These are phyloP conservation scores for Corchorus olitorius DNA, from an alignment of 345 rosid species.

Conservation along the genomic window DNA sequence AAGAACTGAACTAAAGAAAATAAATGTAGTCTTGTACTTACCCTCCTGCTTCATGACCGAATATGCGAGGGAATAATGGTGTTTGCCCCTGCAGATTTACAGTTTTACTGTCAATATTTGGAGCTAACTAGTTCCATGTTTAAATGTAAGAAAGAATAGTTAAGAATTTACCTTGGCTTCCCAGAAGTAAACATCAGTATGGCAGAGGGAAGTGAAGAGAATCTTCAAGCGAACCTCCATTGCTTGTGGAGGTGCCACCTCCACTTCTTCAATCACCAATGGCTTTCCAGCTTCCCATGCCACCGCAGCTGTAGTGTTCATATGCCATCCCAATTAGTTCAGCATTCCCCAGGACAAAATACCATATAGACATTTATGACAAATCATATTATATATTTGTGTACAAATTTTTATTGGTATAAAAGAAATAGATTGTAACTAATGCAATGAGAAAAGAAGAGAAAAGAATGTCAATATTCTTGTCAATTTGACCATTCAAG, in stretches of 20 bases:
- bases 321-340: too few species aligned
- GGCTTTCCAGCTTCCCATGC: slow-evolving; percentile 43
- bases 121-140: background rate
- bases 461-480: too few species aligned
- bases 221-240: slow-evolving; percentile 39
- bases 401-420: too few species aligned
- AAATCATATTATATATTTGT: too few species aligned
- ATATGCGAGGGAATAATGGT: slow-evolving; percentile 29
- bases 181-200: slow-evolving; percentile 41
- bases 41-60: slow-evolving; percentile 33
- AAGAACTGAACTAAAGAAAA: background rate
- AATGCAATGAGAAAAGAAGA: background rate
- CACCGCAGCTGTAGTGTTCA: slow-evolving; percentile 31
- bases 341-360: too few species aligned
- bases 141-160: background rate
- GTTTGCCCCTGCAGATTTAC: slow-evolving; percentile 21
- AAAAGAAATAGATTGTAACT: background rate
- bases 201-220: slow-evolving; percentile 37
- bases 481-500: too few species aligned
- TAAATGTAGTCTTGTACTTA: background rate
- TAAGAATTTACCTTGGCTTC: slow-evolving; percentile 32
- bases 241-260: slow-evolving; percentile 32
- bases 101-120: background rate
- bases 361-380: too few species aligned
- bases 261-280: slow-evolving; percentile 33